Base-by-base conservation (phyloP, 805 yeast species). In the Huiozyma sinensis region DNA sequence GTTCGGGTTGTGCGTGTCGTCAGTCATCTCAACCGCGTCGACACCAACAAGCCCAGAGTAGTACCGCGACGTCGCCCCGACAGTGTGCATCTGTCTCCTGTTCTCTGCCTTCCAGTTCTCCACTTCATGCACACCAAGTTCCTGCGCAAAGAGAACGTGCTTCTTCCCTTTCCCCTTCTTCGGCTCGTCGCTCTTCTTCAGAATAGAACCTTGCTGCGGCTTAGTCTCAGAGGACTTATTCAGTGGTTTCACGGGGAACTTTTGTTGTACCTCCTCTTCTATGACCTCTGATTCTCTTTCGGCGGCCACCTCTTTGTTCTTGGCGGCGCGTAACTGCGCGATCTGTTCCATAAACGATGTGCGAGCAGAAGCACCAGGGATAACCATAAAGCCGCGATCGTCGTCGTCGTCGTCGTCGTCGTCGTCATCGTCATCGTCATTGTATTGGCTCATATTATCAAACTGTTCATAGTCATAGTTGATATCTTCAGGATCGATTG, bases 41-140 rank as follows among this genome's bases (percentile, higher is more conserved):
- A 30, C 33, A 33, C 42, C 39, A 17, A 38, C 39, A 32, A 38
- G 27, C 38, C 30, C 38, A 28, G 40, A 34, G 32, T 11, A 39
- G 29, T 33, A 34, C 8, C 32, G 33, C 24, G 43, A 10, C 30
- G 40, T 9, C 38, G 42, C 37, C 40, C 45, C 36, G 29, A 39
- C 10, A 8, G 36, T 44, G 36, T 55, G 60, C 1, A 63, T 60
- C 42, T 63, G 63, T 7, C 47, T 46, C 46, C 49, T 57, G 6
- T 61, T 63, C 36, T 58, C 64, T 8, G 50, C 50, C 42, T 63
- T 63, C 29, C 58, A 43, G 44, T 50, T 63, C 44, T 61, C 64
- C 12, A 63, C 58, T 45, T 61, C 65, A 42, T 52, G 52, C 17
- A 63, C 54, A 44, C 61, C 63, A 7, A 62, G 49, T n/a, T 47